Evolutionary conservation across 192 early-diverging fungal genomes (phyloP).

Genomic region (Backusella macrospora): DNA sequence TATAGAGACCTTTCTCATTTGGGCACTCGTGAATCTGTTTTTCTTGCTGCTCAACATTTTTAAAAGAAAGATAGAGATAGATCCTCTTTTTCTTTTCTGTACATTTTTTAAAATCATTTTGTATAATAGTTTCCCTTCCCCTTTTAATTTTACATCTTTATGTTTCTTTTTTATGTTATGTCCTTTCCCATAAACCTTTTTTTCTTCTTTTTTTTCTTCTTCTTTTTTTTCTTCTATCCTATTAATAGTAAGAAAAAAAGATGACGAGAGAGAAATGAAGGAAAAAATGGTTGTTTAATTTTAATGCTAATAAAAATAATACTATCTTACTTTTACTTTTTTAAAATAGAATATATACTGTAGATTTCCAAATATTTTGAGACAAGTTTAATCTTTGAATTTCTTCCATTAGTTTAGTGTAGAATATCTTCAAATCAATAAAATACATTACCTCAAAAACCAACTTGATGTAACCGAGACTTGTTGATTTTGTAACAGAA

Average conservation of each 20-base stretch:
- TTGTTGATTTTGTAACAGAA: no score
- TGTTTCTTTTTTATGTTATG: conserved; percentile 9
- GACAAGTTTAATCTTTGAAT: no score
- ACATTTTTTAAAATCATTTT: conserved; percentile 11
- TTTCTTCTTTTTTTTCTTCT: neutral
- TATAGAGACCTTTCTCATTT: conserved; percentile 37
- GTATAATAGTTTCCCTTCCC: neutral
- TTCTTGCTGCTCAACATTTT: conserved; percentile 12
- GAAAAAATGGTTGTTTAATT: neutral
- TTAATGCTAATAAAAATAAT: neutral
- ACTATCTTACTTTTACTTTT: neutral
- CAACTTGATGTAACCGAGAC: no score
- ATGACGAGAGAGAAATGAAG: neutral
- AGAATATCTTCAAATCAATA: no score
- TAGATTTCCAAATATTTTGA: no score
- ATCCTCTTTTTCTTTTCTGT: neutral
- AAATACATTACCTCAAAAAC: no score
- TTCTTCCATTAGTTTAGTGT: no score
- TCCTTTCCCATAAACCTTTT: neutral
- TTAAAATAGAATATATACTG: no score
- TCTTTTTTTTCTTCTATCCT: neutral
- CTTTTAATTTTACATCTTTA: neutral
- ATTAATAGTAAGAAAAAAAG: neutral
- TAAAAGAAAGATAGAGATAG: neutral
- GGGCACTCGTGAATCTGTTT: conserved; percentile 24